A percentile compares a stretch with the other conserved stretches of the same genome.
Evolutionary conservation across 2,329 filamentous ascomycete genomes (phyloP).

Genomic region (Phialocephala sp.): DNA sequence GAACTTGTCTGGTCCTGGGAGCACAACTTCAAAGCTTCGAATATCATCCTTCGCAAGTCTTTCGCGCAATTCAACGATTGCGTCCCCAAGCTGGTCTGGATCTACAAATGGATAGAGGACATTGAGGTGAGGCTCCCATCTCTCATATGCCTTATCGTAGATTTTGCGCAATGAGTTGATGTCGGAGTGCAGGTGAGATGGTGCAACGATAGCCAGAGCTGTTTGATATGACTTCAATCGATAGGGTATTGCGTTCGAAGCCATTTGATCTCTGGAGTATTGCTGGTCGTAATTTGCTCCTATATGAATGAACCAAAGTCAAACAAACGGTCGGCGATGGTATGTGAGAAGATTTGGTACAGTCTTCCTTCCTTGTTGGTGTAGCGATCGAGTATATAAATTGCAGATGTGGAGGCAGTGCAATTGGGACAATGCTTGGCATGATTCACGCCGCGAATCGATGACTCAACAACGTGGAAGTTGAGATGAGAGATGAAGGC

Average conservation of each 20-base stretch:
- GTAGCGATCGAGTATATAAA: not conserved
- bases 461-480: not conserved
- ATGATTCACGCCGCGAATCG: slow-evolving; percentile 7
- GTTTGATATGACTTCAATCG: slow-evolving; percentile 44
- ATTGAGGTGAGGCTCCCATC: slow-evolving; percentile 72
- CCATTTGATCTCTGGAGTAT: not conserved
- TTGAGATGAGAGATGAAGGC: not conserved
- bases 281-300: not conserved
- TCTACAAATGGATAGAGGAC: slow-evolving; percentile 69
- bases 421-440: not conserved
- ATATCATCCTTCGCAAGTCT: slow-evolving; percentile 48
- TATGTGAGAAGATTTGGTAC: not conserved
- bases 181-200: slow-evolving; percentile 51
- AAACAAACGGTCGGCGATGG: not conserved
- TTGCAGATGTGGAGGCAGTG: not conserved
- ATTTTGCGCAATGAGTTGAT: slow-evolving; percentile 62
- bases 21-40: slow-evolving; percentile 23
- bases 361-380: not conserved
- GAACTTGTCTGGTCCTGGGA: slow-evolving; percentile 25
- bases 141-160: slow-evolving; percentile 65
- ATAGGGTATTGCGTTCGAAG: not conserved
- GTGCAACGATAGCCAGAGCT: slow-evolving; percentile 65
- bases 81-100: slow-evolving; percentile 49
- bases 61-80: slow-evolving; percentile 44
- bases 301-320: not conserved